Percentiles rank a stretch among this genome's conserved stretches.
These are phyloP conservation scores for Melanomma pulvis-pyrius DNA, from an alignment of 495 filamentous ascomycete genomes.

Conservation along the genomic window DNA sequence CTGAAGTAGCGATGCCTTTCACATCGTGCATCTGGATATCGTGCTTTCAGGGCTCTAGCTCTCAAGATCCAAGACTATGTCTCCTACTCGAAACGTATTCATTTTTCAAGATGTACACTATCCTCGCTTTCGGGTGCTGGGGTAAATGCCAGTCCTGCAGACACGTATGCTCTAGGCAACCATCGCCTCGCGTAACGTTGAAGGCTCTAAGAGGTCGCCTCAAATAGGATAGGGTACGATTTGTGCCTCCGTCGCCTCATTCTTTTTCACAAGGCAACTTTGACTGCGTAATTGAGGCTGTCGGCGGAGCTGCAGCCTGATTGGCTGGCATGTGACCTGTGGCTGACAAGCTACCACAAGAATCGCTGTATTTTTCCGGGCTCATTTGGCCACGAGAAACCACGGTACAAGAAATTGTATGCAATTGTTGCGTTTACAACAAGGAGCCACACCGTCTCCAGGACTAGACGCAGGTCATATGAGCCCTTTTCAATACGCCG, in stretches of 20 bases:
- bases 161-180: constrained; percentile 6
- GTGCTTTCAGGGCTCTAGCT: neutral
- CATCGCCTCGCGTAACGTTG: constrained; percentile 5
- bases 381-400: constrained; percentile 82
- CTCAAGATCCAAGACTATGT: neutral
- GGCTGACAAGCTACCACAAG: constrained; percentile 70
- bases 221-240: neutral
- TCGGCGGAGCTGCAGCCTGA: neutral
- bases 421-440: constrained; percentile 72
- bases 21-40: neutral
- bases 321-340: constrained; percentile 13
- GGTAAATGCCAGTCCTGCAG: neutral
- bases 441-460: constrained; percentile 82
- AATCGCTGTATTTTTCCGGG: constrained; percentile 82
- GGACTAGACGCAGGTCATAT: constrained; percentile 53
- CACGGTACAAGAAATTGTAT: constrained; percentile 77
- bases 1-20: neutral
- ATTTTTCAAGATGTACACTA: neutral
- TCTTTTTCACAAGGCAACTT: neutral
- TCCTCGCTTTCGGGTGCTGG: neutral
- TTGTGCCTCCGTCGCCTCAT: constrained; percentile 13
- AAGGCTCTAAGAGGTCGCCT: constrained; percentile 20
- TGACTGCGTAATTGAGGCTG: constrained; percentile 7
- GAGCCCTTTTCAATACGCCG: constrained; percentile 21
- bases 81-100: neutral